Percentiles rank a stretch among this genome's conserved stretches.
phyloP scores from a whole-genome alignment of 2,329 filamentous ascomycete genomes.

The Penicillium sp. region DNA sequence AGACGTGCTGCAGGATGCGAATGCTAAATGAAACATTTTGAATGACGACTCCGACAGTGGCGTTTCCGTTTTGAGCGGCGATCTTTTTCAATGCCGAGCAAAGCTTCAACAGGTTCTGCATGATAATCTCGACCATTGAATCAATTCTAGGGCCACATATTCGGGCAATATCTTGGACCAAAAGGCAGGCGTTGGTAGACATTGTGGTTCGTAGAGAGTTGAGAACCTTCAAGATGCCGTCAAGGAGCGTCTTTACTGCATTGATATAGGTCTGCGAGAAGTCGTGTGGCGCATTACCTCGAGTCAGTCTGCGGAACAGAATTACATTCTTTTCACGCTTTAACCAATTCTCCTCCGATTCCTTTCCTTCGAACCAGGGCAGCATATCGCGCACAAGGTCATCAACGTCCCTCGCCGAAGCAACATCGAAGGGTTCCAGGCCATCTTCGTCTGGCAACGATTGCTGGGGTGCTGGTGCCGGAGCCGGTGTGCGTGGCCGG shows the following conservation, averaged over 20 bases:
- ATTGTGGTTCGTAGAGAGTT: slow-evolving; percentile 81
- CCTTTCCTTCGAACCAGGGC: slow-evolving; percentile 71
- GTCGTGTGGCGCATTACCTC: slow-evolving; percentile 72
- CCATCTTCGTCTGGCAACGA: slow-evolving; percentile 52
- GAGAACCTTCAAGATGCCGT: slow-evolving; percentile 78
- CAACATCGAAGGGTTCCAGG: slow-evolving; percentile 73
- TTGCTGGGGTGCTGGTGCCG: slow-evolving; percentile 6
- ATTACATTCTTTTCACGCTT: slow-evolving; percentile 71
- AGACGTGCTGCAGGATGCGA: slow-evolving; percentile 78
- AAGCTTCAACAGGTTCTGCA: slow-evolving; percentile 83
- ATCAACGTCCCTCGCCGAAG: slow-evolving; percentile 78
- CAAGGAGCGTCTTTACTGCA: slow-evolving; percentile 64
- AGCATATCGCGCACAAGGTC: slow-evolving; percentile 77
- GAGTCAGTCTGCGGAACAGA: slow-evolving; percentile 67
- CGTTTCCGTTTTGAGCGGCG: slow-evolving; percentile 70
- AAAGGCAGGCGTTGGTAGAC: slow-evolving; percentile 72
- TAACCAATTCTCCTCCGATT: slow-evolving; percentile 85
- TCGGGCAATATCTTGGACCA: slow-evolving; percentile 75
- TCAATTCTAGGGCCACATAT: slow-evolving; percentile 71
- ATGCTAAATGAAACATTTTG: slow-evolving; percentile 68
- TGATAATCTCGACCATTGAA: slow-evolving; percentile 76
- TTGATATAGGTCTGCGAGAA: slow-evolving; percentile 62
- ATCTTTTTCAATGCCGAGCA: slow-evolving; percentile 89
- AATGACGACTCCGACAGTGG: slow-evolving; percentile 71
- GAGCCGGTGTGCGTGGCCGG: slow-evolving; percentile 15